phyloP scores from a whole-genome alignment of 768 basidiomycete species.

The Lactifluus piperatus region DNA sequence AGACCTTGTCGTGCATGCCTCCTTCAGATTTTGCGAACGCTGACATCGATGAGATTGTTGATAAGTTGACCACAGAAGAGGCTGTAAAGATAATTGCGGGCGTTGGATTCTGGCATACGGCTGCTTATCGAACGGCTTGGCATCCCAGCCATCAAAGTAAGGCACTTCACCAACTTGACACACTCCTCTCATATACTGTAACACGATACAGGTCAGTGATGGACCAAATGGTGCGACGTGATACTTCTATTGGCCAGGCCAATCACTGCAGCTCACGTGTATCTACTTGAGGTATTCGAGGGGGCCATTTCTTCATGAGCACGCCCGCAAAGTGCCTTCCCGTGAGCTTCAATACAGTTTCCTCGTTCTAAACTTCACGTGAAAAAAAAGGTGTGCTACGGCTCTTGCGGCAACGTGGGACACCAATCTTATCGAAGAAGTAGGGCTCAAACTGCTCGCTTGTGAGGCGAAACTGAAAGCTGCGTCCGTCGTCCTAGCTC shows the following conservation, averaged over 20 bases:
- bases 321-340: slow-evolving; percentile 76
- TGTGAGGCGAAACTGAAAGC: slow-evolving; percentile 62
- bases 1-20: slow-evolving; percentile 49
- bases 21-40: slow-evolving; percentile 61
- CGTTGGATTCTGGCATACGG: slow-evolving; percentile 76
- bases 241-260: background rate
- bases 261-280: too few species aligned
- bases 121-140: slow-evolving; percentile 56
- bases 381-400: slow-evolving; percentile 47
- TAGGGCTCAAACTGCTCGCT: slow-evolving; percentile 58
- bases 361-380: background rate
- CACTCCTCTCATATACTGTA: background rate
- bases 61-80: slow-evolving; percentile 64
- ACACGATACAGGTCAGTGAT: slow-evolving; percentile 49
- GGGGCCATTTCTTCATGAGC: slow-evolving; percentile 73
- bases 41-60: too few species aligned
- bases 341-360: slow-evolving; percentile 27
- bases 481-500: slow-evolving; percentile 63
- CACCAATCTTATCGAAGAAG: slow-evolving; percentile 48
- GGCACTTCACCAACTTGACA: slow-evolving; percentile 1
- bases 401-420: slow-evolving; percentile 66
- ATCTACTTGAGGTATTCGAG: slow-evolving; percentile 41
- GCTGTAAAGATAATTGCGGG: slow-evolving; percentile 65
- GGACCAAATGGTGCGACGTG: slow-evolving; percentile 59
- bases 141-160: slow-evolving; percentile 61